Base-by-base conservation (phyloP, 768 basidiomycete species). In the Serendipita sp. region DNA sequence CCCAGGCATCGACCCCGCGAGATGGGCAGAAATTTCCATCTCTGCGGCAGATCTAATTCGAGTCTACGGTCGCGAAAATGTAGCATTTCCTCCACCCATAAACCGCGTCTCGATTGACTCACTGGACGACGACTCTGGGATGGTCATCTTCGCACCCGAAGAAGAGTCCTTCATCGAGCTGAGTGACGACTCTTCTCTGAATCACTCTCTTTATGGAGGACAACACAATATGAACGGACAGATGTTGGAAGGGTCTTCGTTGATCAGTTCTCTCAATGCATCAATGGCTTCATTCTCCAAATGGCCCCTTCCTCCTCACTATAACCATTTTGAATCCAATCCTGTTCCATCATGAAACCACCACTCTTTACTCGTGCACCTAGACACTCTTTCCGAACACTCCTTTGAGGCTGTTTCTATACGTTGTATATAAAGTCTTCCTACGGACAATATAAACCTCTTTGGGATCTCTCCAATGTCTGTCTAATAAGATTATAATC, bases 251-350 rank as follows among this genome's bases (percentile, higher is more conserved):
- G 56, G 36, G 10, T 60, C 56, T n/a, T 60, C 56, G 28, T 23
- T 60, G 11, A 30, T 60, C 28, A 38, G 36, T 38, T 60, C 56
- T n/a, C 16, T 60, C n/a, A 35, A 30, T n/a, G 56, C 28, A 5
- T 60, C 56, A 18, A 60, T 60, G 56, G 36, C 56, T 60, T 60
- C 56, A 10, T 38, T 60, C 36, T 60, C 56, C 56, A 60, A 60
- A 36, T 60, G 56, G 56, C 56, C 56, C 35, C 56, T 60, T 60
- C 56, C 56, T 28, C 56, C 56, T 34, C 28, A 60, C 16, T 60
- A n/a, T n/a, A n/a, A 60, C 28, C 30, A 38, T 11, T 60, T 60
- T 18, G 56, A 41, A 13, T 41, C 41, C 13, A 41, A 41, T 13
- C 41, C 5, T 13, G 41, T 41, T 13, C 41, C 41, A 41, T 41